Evolutionary conservation across 768 basidiomycete species (phyloP).

Genomic region (Lentinula guzmanii): DNA sequence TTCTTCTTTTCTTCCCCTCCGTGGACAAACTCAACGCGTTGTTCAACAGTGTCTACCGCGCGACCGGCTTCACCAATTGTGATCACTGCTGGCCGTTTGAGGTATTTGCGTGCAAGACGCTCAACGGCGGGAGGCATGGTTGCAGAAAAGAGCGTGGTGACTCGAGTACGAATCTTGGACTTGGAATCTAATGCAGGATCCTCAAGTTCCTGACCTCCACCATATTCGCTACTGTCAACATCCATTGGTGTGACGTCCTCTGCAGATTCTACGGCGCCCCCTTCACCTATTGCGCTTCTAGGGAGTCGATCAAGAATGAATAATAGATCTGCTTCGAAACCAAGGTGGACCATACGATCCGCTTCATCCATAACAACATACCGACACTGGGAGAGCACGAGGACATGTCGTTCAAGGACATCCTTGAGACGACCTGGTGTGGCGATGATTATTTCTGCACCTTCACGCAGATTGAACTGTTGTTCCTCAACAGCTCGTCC

Average conservation of each 20-base stretch:
- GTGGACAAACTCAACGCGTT: conserved; percentile 86
- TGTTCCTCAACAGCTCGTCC: conserved; percentile 98
- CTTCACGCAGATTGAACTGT: conserved; percentile 95
- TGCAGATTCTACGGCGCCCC: conserved; percentile 84
- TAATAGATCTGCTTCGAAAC: conserved; percentile 91
- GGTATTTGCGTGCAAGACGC: conserved; percentile 89
- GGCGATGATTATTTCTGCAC: conserved; percentile 97
- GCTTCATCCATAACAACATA: conserved; percentile 99
- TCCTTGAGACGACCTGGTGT: conserved; percentile 98
- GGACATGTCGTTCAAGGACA: conserved; percentile 91
- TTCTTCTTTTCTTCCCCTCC: conserved; percentile 98
- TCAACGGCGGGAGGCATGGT: conserved; percentile 99
- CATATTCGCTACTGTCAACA: conserved; percentile 40
- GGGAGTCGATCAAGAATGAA: conserved; percentile 95
- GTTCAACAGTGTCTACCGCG: conserved; percentile 97
- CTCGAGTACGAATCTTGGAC: conserved; percentile 68
- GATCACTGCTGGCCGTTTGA: conserved; percentile 88
- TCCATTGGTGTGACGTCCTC: conserved; percentile 66
- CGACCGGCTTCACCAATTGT: conserved; percentile 98
- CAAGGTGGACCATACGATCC: conserved; percentile 97
- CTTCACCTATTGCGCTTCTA: conserved; percentile 11
- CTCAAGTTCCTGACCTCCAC: conserved; percentile 49
- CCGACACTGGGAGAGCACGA: conserved; percentile 94
- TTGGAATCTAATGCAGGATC: not conserved
- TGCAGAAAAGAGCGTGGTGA: conserved; percentile 96